Evolutionary conservation across 148 eudicot genomes (phyloP), one percentile per base, ranked within the genome.

Genomic region (Amaranthus palmeri): DNA sequence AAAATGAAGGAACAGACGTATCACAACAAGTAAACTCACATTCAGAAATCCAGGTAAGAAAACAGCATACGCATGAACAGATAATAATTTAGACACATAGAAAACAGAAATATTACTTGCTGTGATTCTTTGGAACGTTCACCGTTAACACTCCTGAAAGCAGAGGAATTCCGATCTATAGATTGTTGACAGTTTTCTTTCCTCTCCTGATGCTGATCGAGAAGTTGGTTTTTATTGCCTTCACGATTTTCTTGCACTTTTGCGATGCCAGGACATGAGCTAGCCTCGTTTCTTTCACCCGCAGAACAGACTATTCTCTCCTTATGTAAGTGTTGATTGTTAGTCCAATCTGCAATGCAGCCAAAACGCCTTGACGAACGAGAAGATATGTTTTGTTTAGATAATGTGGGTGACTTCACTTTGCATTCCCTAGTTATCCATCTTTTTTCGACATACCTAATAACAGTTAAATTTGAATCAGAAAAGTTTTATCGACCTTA

Each of bases 401-500:
- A 49, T 48, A 17, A 77, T 41, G 76, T 50, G 14, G 72, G 52
- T 9, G 76, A 43, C 57, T 77, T 75, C 61, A 9, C 61, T 67
- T 82, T 87, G n/a, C 72, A 68, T 50, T 83, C 80, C 59, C 78
- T 82, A 4, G 85, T 74, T 70, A 87, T 70, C 93, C 93, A 89
- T 79, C 59, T 76, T 70, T 74, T 87, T 17, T 87, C 87, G 49
- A 79, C 85, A 76, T 89, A 89, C 83, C 93, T 89, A 63, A 67
- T 25, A 25, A 56, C 9, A 78, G 13, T 10, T 47, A 42, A 2
- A 57, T 45, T 12, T 18, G 44, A 72, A 42, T 56, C 42, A 10
- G 42, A 46, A 64, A 8, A 65, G 42, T 67, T 61, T 8, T 45
- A 44, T 60, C 51, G 54, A 46, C 7, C 5, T 15, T 42, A 2